Evolutionary conservation across 2,329 filamentous ascomycete genomes (phyloP).

Genomic region (Botrytis paeoniae): DNA sequence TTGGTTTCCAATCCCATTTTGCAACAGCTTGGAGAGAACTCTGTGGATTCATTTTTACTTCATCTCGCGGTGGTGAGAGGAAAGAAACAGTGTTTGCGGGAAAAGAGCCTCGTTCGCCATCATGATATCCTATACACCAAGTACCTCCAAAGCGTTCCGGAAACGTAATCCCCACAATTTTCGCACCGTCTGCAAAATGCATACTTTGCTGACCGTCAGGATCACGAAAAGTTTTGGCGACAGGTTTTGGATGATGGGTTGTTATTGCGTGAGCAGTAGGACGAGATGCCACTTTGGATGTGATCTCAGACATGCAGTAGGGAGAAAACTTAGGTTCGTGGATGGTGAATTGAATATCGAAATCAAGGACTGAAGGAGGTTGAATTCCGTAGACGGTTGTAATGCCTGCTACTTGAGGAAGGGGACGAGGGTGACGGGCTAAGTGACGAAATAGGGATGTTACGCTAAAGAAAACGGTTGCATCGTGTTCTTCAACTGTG

Average conservation of each 20-base stretch:
- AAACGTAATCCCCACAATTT: conserved; percentile 36
- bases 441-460: conserved; percentile 35
- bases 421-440: conserved; percentile 33
- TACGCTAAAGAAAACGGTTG: conserved; percentile 37
- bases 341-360: conserved; percentile 35
- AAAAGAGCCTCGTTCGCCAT: conserved; percentile 35
- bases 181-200: conserved; percentile 35
- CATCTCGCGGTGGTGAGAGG: conserved; percentile 30
- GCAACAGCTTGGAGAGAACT: conserved; percentile 31
- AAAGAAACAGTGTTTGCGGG: conserved; percentile 30
- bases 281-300: conserved; percentile 30
- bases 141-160: conserved; percentile 32
- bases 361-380: conserved; percentile 31
- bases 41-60: conserved; percentile 32
- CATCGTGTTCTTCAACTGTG: conserved; percentile 38
- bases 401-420: conserved; percentile 33
- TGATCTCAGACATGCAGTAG: conserved; percentile 31
- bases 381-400: conserved; percentile 33
- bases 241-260: conserved; percentile 33
- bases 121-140: conserved; percentile 38
- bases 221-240: conserved; percentile 25
- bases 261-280: conserved; percentile 29
- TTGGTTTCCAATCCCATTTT: conserved; percentile 37
- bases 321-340: conserved; percentile 22
- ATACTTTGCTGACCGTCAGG: conserved; percentile 33